Conservation (phyloP, 2,329 filamentous ascomycete species). For the Penicillium sp. region DNA sequence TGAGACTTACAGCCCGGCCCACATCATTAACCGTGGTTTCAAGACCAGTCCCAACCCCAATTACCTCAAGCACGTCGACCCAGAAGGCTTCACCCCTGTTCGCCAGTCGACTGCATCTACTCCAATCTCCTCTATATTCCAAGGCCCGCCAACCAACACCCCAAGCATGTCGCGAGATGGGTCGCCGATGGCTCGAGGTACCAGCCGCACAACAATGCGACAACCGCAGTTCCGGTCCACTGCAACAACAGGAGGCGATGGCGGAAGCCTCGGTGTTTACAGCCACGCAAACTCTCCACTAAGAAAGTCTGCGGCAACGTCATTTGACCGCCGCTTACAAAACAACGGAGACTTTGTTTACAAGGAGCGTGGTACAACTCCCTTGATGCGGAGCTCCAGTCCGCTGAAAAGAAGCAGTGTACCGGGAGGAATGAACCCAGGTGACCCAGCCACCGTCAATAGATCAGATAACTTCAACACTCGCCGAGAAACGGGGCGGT, state of each 20-base stretch:
- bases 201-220: constrained; percentile 48
- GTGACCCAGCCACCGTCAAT: constrained; percentile 26
- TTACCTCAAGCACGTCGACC: constrained; percentile 70
- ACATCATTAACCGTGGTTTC: constrained; percentile 71
- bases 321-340: constrained; percentile 43
- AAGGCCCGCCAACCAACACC: constrained; percentile 34
- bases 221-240: constrained; percentile 55
- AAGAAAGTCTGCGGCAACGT: constrained; percentile 70
- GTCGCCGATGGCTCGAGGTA: constrained; percentile 43
- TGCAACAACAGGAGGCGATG: constrained; percentile 52
- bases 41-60: constrained; percentile 79
- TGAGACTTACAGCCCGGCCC: constrained; percentile 61
- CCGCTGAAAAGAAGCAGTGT: constrained; percentile 46
- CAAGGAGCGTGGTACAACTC: constrained; percentile 37
- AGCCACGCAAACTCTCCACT: constrained; percentile 79
- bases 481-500: constrained; percentile 33
- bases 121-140: constrained; percentile 39
- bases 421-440: constrained; percentile 35
- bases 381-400: constrained; percentile 40
- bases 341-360: constrained; percentile 39
- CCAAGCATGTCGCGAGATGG: constrained; percentile 49
- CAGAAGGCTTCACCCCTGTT: constrained; percentile 51
- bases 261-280: constrained; percentile 77
- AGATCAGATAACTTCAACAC: constrained; percentile 32
- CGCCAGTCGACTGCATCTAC: constrained; percentile 43